Evolutionary conservation across 2,329 filamentous ascomycete genomes (phyloP).

Genomic region (Xylariaceae sp.): DNA sequence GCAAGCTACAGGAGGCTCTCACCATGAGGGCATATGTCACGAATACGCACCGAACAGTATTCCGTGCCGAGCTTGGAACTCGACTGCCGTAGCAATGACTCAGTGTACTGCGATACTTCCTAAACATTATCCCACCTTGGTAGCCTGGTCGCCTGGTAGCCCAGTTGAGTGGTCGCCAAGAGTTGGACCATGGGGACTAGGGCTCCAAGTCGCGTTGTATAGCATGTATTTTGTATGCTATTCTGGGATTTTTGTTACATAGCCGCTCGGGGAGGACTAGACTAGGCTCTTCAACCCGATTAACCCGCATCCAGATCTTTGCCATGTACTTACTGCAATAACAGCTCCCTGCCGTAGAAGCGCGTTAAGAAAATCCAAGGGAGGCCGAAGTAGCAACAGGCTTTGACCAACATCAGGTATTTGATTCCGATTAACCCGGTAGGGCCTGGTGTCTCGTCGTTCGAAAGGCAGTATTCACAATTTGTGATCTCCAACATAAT

Average conservation of each 20-base stretch:
- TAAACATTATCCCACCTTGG: too few species aligned
- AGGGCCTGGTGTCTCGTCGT: background rate
- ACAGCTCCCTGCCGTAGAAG: background rate
- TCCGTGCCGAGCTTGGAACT: background rate
- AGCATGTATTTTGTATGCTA: too few species aligned
- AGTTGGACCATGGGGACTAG: background rate
- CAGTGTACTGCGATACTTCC: background rate
- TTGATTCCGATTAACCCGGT: background rate
- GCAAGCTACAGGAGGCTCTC: slow-evolving; percentile 7
- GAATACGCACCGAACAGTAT: slow-evolving; percentile 1
- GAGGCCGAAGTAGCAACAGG: background rate
- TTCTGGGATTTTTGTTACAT: background rate
- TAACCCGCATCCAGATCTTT: background rate
- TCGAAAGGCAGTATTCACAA: background rate
- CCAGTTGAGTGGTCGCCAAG: too few species aligned
- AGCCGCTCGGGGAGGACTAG: background rate
- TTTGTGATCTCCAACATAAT: background rate
- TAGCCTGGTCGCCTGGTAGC: too few species aligned
- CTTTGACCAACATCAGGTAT: background rate
- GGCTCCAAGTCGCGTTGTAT: background rate
- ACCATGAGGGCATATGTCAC: slow-evolving; percentile 5
- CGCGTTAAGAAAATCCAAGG: background rate
- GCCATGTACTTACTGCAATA: background rate
- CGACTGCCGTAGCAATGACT: slow-evolving; percentile 2
- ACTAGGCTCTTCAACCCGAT: background rate